Percentiles rank a stretch among this genome's conserved stretches.
Conservation (phyloP, 371 early-diverging fungal genomes). For the Mortierella sp. region DNA sequence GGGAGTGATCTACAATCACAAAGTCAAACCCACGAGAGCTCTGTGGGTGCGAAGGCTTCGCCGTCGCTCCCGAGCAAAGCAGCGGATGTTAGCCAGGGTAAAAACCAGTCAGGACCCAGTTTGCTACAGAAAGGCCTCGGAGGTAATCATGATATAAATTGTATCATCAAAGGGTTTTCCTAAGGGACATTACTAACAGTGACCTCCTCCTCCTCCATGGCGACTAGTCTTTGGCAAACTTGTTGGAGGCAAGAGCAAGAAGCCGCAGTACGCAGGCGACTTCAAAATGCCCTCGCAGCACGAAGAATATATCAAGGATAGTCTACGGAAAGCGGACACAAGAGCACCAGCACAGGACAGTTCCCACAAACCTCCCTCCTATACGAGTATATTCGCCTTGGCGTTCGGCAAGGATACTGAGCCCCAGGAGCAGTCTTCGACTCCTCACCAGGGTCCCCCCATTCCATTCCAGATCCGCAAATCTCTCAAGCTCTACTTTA, state of each 20-base stretch:
- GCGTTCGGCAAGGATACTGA: too few species aligned
- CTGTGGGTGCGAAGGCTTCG: too few species aligned
- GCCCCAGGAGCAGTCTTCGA: not conserved
- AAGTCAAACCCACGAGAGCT: not conserved
- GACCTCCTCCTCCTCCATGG: too few species aligned
- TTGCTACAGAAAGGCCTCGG: slow-evolving; percentile 18
- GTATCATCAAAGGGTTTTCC: too few species aligned
- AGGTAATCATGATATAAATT: not conserved
- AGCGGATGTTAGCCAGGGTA: not conserved
- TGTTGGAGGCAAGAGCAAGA: slow-evolving; percentile 31
- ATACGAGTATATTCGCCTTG: not conserved
- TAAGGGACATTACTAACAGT: too few species aligned
- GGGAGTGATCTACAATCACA: not conserved
- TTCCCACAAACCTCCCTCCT: not conserved
- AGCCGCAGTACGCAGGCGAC: slow-evolving; percentile 24
- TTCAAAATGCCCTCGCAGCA: slow-evolving; percentile 28
- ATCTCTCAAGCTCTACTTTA: slow-evolving; percentile 36
- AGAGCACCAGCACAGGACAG: not conserved
- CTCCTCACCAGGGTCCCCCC: not conserved
- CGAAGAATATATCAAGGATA: slow-evolving; percentile 29
- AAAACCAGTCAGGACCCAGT: not conserved
- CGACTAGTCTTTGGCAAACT: slow-evolving; percentile 29
- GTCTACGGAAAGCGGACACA: slow-evolving; percentile 12
- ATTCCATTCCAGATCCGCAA: slow-evolving; percentile 42
- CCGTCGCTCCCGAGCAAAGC: too few species aligned